These are phyloP conservation scores for Zasmidium cellare DNA, from an alignment of 2,329 filamentous ascomycete genomes.

Conservation along the genomic window DNA sequence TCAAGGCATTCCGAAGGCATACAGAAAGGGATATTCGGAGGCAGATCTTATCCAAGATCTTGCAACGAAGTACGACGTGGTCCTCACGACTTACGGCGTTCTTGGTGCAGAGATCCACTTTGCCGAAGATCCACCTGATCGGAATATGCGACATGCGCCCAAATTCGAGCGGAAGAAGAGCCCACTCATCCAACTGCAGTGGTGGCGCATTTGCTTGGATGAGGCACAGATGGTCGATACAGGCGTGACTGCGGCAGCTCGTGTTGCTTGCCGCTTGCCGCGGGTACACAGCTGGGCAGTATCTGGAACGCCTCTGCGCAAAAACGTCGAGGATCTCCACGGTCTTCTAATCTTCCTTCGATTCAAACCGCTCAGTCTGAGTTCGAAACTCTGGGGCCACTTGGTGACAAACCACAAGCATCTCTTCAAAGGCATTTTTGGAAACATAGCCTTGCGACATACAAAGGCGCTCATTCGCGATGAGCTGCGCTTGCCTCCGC, in stretches of 20 bases:
- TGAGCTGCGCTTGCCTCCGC: constrained; percentile 76
- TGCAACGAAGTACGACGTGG: constrained; percentile 52
- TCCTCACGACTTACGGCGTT: constrained; percentile 65
- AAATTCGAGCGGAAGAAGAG: constrained; percentile 64
- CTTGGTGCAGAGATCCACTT: constrained; percentile 81
- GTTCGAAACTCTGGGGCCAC: constrained; percentile 65
- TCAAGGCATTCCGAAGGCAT: constrained; percentile 46
- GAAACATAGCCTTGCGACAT: constrained; percentile 74
- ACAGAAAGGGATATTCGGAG: constrained; percentile 35
- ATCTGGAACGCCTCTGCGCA: constrained; percentile 84
- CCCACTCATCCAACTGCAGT: constrained; percentile 76
- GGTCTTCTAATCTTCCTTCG: constrained; percentile 80
- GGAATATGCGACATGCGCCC: constrained; percentile 59
- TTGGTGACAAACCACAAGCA: constrained; percentile 61
- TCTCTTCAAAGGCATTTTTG: constrained; percentile 69
- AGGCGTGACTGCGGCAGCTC: constrained; percentile 79
- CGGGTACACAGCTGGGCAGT: constrained; percentile 88
- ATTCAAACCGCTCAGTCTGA: constrained; percentile 72
- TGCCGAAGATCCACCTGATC: constrained; percentile 67
- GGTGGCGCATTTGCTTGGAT: constrained; percentile 78
- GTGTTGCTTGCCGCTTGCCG: constrained; percentile 76
- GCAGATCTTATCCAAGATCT: constrained; percentile 49
- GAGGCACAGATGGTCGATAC: constrained; percentile 93
- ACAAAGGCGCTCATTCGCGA: constrained; percentile 78
- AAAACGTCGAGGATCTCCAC: constrained; percentile 74